Conservation (phyloP, 805 yeast species). For the Monosporozyma aerobia region DNA sequence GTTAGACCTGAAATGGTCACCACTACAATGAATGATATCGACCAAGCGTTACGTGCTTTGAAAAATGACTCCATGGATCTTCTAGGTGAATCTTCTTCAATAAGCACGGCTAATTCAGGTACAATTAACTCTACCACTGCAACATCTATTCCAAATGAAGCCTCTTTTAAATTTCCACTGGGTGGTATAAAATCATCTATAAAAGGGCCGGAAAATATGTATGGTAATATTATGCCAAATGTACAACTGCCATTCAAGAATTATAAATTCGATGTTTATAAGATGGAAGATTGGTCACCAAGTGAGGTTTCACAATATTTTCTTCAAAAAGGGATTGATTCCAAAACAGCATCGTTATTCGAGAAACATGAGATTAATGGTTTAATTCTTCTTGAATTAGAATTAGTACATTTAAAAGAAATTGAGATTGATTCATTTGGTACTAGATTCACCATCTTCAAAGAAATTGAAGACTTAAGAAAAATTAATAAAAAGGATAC, state of each 20-base stretch:
- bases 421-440: slow-evolving; percentile 89
- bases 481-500: neutral
- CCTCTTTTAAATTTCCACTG: neutral
- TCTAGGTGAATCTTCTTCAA: slow-evolving; percentile 3
- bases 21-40: slow-evolving; percentile 59
- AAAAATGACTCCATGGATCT: slow-evolving; percentile 29
- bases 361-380: slow-evolving; percentile 85
- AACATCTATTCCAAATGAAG: neutral
- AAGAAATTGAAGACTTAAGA: slow-evolving; percentile 67
- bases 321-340: slow-evolving; percentile 59
- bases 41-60: slow-evolving; percentile 58
- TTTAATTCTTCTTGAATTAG: slow-evolving; percentile 71
- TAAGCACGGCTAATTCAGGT: neutral
- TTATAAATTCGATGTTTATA: slow-evolving; percentile 5
- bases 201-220: neutral
- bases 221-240: neutral
- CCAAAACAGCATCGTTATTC: slow-evolving; percentile 62
- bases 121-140: neutral
- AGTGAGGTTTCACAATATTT: slow-evolving; percentile 75
- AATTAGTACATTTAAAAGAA: slow-evolving; percentile 78
- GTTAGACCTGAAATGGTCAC: slow-evolving; percentile 24
- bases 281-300: slow-evolving; percentile 67
- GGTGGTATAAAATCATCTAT: neutral
- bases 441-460: slow-evolving; percentile 81
- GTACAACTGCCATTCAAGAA: too few species aligned